Base-by-base conservation (phyloP, 1,284 basidiomycete species). In the Irpex lacteus region DNA sequence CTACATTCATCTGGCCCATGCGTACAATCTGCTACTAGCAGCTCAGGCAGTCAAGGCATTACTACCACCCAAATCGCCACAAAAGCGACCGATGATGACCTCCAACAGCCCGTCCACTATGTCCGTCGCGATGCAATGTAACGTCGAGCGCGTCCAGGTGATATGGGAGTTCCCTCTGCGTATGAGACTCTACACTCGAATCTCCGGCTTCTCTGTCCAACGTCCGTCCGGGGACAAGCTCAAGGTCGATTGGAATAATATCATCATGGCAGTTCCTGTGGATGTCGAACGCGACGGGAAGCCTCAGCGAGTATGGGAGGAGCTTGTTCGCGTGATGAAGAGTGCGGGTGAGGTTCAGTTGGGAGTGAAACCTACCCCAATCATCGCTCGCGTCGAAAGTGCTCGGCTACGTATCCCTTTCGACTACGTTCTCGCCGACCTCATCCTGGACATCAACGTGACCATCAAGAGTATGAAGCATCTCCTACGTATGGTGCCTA, bases 391-490 rank as follows among this genome's bases (percentile, higher is more conserved):
- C 54, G 88, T 85, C 21, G 88, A 92, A 53, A 89, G 86, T 58
- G 83, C 86, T 2, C 86, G 88, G 18, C 73, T 98, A 15, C 85
- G 89, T 18, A 89, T 98, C 49, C 96, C 97, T 0, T 87, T 86
- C 72, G 87, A 88, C 5, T 98, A 91, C 73, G 75, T 91, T 40
- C 76, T 96, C 52, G 86, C 91, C 1, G 86, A 92, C 55, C 78
- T 95, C 58, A 83, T 95, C 52, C 81, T 90, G 54, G 90, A 92
- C 70, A 74, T 85, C 66, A 85, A 79, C 64, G 77, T 92, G 34
- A 82, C 85, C 6, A 67, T 86, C 69, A 96, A 95, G 77, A 84
- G 87, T 19, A 73, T 85, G 63, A 87, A 86, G 66, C 89, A 95
- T 69, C 78, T 96, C 1, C 67, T 76, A 18, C 78, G 77, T 19